These are phyloP conservation scores for Colletotrichum shisoi DNA, from an alignment of 2,329 filamentous ascomycete species.

Conservation along the genomic window DNA sequence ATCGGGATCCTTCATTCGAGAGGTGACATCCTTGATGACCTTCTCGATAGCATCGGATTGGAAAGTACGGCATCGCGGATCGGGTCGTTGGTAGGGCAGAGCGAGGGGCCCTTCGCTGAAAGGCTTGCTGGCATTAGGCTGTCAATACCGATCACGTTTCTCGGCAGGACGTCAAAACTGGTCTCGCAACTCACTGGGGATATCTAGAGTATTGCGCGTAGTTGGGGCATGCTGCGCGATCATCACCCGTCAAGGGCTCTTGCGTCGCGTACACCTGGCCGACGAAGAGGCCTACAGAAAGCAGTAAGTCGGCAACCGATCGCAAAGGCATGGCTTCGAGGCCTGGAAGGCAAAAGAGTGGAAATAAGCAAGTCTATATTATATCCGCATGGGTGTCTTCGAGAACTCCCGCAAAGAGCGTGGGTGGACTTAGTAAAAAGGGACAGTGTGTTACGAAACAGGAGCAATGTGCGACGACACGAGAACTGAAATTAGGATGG, in stretches of 20 bases:
- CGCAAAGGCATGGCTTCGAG: constrained; percentile 30
- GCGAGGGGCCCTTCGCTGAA: constrained; percentile 79
- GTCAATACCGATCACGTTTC: constrained; percentile 17
- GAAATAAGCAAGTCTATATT: constrained; percentile 8
- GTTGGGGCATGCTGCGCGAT: constrained; percentile 51
- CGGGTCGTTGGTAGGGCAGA: constrained; percentile 87
- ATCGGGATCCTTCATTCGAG: constrained; percentile 82
- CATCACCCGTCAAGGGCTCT: constrained; percentile 34
- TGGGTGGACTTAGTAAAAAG: background rate
- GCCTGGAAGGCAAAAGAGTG: constrained; percentile 18
- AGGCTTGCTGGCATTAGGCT: constrained; percentile 66
- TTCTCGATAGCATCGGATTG: constrained; percentile 84
- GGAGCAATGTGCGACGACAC: constrained; percentile 10
- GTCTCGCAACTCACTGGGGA: constrained; percentile 49
- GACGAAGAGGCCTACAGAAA: constrained; percentile 40
- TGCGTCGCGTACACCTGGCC: constrained; percentile 37
- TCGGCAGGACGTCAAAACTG: background rate
- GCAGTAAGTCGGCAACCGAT: constrained; percentile 32
- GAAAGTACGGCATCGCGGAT: constrained; percentile 85
- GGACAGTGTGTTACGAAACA: constrained; percentile 11
- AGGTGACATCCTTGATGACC: constrained; percentile 83
- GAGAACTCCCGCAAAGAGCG: background rate
- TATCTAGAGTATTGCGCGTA: constrained; percentile 52
- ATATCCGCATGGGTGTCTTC: constrained; percentile 21
- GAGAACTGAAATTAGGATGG: constrained; percentile 3